Percentiles rank a stretch among this genome's conserved stretches.
Conservation (phyloP, 345 rosid species). For the Melaleuca alternifolia region DNA sequence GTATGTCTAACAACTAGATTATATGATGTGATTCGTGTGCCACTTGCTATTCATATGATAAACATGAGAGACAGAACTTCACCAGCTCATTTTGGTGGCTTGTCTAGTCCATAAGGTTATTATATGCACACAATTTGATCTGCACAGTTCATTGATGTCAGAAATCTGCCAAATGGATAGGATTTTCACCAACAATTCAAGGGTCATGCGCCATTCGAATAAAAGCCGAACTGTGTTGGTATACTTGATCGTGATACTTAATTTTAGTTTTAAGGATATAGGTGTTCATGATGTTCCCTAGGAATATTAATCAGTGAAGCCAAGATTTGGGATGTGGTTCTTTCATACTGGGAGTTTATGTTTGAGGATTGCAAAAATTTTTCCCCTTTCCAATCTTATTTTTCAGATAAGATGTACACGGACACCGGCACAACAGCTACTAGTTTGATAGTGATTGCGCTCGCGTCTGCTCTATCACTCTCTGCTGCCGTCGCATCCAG, state of each 20-base stretch:
- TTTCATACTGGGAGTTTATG: background rate
- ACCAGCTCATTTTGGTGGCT: background rate
- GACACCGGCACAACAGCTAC: conserved; percentile 19
- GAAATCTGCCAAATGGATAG: background rate
- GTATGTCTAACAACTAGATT: background rate
- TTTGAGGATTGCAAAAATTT: background rate
- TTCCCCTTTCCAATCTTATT: background rate
- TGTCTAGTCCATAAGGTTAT: background rate
- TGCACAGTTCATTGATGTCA: background rate
- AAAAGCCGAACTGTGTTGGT: background rate
- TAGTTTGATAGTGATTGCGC: conserved; percentile 43
- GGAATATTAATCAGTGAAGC: background rate
- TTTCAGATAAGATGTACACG: conserved; percentile 24
- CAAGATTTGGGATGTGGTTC: background rate
- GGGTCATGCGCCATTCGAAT: background rate
- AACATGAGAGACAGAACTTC: background rate
- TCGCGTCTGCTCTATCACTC: conserved; percentile 60
- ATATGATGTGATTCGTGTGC: background rate
- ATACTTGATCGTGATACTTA: background rate
- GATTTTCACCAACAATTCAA: background rate
- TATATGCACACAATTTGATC: background rate
- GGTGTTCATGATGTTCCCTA: background rate
- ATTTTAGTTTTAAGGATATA: background rate
- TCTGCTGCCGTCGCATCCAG: conserved; percentile 54
- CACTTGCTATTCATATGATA: background rate